A percentile compares a stretch with the other conserved stretches of the same genome.
These are phyloP conservation scores for Barnettozyma populi DNA, from an alignment of 805 yeast genomes.

Conservation along the genomic window DNA sequence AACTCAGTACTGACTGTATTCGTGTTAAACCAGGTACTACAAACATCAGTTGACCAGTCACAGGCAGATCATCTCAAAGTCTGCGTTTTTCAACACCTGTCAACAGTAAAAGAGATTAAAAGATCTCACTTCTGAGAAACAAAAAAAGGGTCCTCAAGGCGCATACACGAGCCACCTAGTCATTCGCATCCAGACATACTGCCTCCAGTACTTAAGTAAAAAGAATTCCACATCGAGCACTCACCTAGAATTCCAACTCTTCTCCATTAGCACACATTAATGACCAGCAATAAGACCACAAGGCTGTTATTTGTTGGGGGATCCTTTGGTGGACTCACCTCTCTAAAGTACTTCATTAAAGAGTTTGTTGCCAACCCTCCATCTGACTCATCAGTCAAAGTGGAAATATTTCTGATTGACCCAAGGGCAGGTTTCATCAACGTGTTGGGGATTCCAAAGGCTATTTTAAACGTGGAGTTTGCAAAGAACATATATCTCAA, in stretches of 20 bases:
- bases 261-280: background rate
- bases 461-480: slow-evolving; percentile 33
- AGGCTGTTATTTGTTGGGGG: slow-evolving; percentile 27
- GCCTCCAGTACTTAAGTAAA: background rate
- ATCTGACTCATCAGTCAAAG: slow-evolving; percentile 1
- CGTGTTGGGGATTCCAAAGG: slow-evolving; percentile 34
- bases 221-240: background rate
- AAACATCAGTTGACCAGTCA: no score
- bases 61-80: no score
- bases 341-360: slow-evolving; percentile 22
- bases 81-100: no score
- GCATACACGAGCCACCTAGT: background rate
- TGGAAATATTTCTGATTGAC: slow-evolving; percentile 32
- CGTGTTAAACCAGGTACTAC: no score
- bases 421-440: slow-evolving; percentile 38
- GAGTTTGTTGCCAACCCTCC: slow-evolving; percentile 9
- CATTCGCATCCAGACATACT: background rate
- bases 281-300: background rate
- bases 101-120: no score
- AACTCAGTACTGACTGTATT: no score
- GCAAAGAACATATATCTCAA: slow-evolving; percentile 31
- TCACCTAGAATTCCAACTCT: background rate
- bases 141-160: background rate
- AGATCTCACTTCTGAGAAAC: no score
- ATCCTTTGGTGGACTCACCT: slow-evolving; percentile 33